Evolutionary conservation across 208 protist species (phyloP).

Genomic region (Wallacemonas rigidus): DNA sequence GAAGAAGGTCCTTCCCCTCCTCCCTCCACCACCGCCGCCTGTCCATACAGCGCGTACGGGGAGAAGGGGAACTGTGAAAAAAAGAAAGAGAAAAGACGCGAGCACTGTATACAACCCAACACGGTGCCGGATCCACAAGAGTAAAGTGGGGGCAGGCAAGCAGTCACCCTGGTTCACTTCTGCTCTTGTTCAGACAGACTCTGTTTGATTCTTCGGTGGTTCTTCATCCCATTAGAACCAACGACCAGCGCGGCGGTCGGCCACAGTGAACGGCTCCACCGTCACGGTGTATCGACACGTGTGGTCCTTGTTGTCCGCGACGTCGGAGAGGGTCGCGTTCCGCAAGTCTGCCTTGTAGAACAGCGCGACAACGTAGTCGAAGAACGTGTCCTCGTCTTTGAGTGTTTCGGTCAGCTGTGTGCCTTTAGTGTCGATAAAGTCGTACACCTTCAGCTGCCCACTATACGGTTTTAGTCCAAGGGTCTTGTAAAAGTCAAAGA

Average conservation of each 20-base stretch:
- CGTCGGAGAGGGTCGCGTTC: conserved; percentile 56
- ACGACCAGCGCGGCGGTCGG: conserved; percentile 59
- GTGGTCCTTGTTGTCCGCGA: conserved; percentile 73
- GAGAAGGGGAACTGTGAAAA: no score
- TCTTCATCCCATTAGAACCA: conserved; percentile 57
- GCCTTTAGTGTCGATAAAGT: conserved; percentile 64
- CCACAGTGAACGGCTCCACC: conserved; percentile 72
- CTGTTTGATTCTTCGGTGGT: not conserved
- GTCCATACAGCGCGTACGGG: no score
- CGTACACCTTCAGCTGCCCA: conserved; percentile 86
- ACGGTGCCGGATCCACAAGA: no score
- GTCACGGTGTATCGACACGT: conserved; percentile 83
- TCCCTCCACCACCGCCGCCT: no score
- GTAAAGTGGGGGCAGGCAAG: no score
- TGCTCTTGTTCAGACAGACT: no score
- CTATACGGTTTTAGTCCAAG: conserved; percentile 68
- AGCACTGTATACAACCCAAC: no score
- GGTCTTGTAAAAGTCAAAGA: conserved; percentile 77
- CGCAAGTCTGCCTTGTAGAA: conserved; percentile 79
- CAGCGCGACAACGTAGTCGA: conserved; percentile 74
- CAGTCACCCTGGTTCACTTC: no score
- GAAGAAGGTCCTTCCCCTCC: no score
- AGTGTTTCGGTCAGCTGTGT: conserved; percentile 67
- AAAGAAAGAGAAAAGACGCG: no score
- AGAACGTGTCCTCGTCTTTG: conserved; percentile 77